These are phyloP conservation scores for Tylopilus sp. DNA, from an alignment of 1,284 basidiomycete species.

Conservation along the genomic window DNA sequence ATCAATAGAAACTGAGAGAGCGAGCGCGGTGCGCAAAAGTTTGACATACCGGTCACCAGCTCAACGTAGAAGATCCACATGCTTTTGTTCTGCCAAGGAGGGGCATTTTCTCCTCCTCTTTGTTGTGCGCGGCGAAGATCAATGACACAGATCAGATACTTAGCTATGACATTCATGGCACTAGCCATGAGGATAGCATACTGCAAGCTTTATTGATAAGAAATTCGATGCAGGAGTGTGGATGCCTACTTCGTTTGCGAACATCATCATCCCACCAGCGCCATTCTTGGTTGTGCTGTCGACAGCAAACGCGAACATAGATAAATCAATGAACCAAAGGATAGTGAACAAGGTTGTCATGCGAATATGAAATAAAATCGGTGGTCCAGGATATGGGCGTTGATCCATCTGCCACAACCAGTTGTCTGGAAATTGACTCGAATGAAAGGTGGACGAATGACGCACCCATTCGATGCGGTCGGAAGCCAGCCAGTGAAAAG, in stretches of 20 bases:
- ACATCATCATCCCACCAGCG: conserved; percentile 88
- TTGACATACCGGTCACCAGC: conserved; percentile 70
- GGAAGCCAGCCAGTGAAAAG: conserved; percentile 95
- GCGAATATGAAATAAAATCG: conserved; percentile 79
- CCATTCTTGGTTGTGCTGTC: conserved; percentile 78
- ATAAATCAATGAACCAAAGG: conserved; percentile 66
- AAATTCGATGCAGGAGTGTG: background rate
- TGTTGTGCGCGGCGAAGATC: conserved; percentile 76
- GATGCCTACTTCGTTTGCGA: conserved; percentile 81
- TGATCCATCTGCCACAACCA: conserved; percentile 83
- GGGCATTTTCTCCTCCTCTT: conserved; percentile 81
- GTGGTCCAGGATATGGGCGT: conserved; percentile 81
- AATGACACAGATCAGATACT: conserved; percentile 82
- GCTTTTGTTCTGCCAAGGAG: conserved; percentile 96
- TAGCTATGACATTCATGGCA: conserved; percentile 72
- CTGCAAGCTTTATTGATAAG: conserved; percentile 38
- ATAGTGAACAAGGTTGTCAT: conserved; percentile 70
- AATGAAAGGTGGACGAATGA: conserved; percentile 14
- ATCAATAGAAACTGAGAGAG: conserved; percentile 2
- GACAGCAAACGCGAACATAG: conserved; percentile 73
- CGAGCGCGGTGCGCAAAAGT: conserved; percentile 24
- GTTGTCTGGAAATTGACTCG: background rate
- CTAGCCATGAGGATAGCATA: conserved; percentile 90
- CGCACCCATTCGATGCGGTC: conserved; percentile 95
- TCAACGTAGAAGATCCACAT: conserved; percentile 97